These are phyloP conservation scores for Besnoitia besnoiti DNA, from an alignment of 169 alveolate genomes.

Conservation along the genomic window DNA sequence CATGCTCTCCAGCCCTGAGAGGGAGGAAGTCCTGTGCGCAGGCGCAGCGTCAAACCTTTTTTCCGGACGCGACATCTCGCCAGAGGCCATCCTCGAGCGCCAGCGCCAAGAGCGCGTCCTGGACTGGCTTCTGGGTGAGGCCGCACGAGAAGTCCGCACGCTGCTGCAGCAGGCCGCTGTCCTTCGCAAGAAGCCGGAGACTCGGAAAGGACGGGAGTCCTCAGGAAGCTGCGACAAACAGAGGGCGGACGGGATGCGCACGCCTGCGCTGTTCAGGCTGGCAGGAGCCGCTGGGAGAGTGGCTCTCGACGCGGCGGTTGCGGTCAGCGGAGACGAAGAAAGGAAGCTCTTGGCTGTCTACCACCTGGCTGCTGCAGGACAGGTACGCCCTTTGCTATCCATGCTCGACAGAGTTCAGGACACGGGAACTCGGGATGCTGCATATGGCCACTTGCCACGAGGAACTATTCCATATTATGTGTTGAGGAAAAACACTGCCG, in stretches of 20 bases:
- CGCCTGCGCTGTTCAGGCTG: conserved; percentile 44
- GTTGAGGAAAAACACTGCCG: not conserved
- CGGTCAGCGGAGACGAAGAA: not conserved
- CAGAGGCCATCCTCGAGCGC: conserved; percentile 38
- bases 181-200: not conserved
- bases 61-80: not conserved
- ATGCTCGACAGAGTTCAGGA: not conserved
- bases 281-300: conserved; percentile 26
- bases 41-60: not conserved
- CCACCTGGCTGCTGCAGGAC: conserved; percentile 60
- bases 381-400: not conserved
- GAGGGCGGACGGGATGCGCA: conserved; percentile 42
- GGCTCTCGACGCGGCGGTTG: not conserved
- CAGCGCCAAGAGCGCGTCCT: conserved; percentile 43
- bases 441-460: no score
- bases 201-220: conserved; percentile 9
- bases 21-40: conserved; percentile 30
- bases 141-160: not conserved
- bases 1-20: conserved; percentile 32
- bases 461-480: no score
- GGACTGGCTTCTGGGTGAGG: conserved; percentile 44
- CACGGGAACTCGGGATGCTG: conserved; percentile 34
- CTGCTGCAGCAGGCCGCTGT: conserved; percentile 30
- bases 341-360: conserved; percentile 8
- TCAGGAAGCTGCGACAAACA: not conserved